phyloP scores from a whole-genome alignment of 768 basidiomycete genomes.

The Suillus discolor region DNA sequence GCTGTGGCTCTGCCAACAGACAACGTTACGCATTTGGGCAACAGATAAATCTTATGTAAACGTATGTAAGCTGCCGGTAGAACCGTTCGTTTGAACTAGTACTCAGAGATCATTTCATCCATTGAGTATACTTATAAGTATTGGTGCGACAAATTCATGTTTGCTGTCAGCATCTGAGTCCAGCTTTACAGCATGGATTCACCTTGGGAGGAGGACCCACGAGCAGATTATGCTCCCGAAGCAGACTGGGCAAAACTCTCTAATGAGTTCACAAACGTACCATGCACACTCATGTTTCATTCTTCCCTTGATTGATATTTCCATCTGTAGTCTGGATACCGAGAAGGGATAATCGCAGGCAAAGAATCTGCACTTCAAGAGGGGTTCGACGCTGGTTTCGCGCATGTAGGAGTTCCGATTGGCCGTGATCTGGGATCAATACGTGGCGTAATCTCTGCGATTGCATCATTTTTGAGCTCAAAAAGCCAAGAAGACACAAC shows the following conservation, averaged over 20 bases:
- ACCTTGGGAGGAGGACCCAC: constrained; percentile 59
- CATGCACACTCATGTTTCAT: constrained; percentile 15
- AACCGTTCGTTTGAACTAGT: too few species aligned
- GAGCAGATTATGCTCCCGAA: constrained; percentile 36
- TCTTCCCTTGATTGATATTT: constrained; percentile 5
- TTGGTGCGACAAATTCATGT: neutral
- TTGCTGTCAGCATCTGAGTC: neutral
- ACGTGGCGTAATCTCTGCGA: constrained; percentile 68
- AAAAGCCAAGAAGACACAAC: constrained; percentile 9
- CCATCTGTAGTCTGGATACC: constrained; percentile 75
- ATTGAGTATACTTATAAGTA: neutral
- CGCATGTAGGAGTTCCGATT: constrained; percentile 65
- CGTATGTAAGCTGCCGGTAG: too few species aligned
- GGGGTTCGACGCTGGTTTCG: constrained; percentile 90
- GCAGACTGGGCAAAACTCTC: constrained; percentile 72
- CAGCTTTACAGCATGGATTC: constrained; percentile 38
- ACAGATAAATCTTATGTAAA: neutral
- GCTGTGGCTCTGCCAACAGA: neutral
- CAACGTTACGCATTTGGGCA: neutral
- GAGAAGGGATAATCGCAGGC: constrained; percentile 94
- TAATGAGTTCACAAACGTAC: constrained; percentile 70
- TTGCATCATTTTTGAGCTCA: constrained; percentile 58
- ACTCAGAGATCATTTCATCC: neutral
- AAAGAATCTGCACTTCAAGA: constrained; percentile 86
- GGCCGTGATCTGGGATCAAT: constrained; percentile 79